Percentiles rank a stretch among this genome's conserved stretches.
Evolutionary conservation across 208 protist species (phyloP).

Genomic region (Wallacemonas sp.): DNA sequence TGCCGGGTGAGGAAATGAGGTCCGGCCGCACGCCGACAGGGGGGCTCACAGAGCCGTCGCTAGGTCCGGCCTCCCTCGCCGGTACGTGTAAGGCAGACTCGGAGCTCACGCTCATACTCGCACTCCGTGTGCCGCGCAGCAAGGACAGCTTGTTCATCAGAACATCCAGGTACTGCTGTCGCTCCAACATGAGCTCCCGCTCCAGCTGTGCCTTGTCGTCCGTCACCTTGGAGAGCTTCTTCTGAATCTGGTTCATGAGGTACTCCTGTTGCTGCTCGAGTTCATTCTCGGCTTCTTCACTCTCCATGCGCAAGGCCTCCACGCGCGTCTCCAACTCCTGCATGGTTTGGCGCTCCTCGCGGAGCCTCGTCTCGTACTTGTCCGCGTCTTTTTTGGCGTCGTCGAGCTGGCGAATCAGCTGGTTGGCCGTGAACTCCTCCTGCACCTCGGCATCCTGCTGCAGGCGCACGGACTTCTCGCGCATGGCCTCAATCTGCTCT

Average conservation of each 20-base stretch:
- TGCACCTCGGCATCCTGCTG: constrained; percentile 75
- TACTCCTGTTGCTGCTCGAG: constrained; percentile 74
- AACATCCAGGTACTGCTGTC: constrained; percentile 67
- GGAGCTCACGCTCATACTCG: not conserved
- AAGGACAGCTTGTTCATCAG: constrained; percentile 36
- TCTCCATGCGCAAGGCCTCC: constrained; percentile 43
- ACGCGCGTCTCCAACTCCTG: constrained; percentile 22
- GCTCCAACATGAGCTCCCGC: constrained; percentile 69
- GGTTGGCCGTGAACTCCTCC: constrained; percentile 79
- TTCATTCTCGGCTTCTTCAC: constrained; percentile 59
- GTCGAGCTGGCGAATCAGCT: constrained; percentile 73
- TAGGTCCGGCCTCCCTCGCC: not conserved
- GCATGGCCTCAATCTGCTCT: constrained; percentile 56
- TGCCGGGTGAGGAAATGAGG: not conserved
- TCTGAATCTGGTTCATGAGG: constrained; percentile 63
- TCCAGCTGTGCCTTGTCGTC: constrained; percentile 64
- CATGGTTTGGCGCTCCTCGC: constrained; percentile 55
- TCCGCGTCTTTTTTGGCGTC: constrained; percentile 55
- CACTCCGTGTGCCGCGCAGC: constrained; percentile 26
- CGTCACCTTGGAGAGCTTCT: constrained; percentile 66
- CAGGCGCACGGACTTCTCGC: constrained; percentile 67
- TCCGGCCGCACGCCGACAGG: not conserved
- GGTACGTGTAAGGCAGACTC: not conserved
- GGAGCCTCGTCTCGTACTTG: constrained; percentile 43
- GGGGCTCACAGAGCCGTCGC: not conserved